Evolutionary conservation across 495 filamentous ascomycete genomes (phyloP).

Genomic region (Cladorrhinum samala): DNA sequence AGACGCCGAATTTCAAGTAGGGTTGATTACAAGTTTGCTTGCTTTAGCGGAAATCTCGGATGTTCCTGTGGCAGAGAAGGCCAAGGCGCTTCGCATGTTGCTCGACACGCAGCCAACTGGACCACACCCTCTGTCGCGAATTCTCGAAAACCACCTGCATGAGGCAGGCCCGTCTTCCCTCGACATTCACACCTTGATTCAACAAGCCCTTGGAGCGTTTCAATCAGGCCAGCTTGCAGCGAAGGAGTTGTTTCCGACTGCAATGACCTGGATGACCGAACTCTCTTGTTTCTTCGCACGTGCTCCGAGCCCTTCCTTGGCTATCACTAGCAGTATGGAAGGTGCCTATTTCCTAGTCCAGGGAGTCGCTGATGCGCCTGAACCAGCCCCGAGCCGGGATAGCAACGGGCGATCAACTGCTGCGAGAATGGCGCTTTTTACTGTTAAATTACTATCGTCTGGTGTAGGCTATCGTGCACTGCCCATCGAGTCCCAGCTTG

Average conservation of each 20-base stretch:
- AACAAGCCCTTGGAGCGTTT: conserved; percentile 31
- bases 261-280: conserved; percentile 35
- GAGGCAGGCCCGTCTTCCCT: conserved; percentile 34
- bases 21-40: conserved; percentile 38
- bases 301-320: conserved; percentile 54
- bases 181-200: conserved; percentile 38
- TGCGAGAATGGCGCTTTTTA: conserved; percentile 67
- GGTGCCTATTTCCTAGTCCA: conserved; percentile 64
- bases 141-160: conserved; percentile 40
- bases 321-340: conserved; percentile 64
- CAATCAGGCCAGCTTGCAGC: conserved; percentile 10
- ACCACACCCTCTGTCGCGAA: conserved; percentile 26
- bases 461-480: conserved; percentile 25
- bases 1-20: conserved; percentile 32
- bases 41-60: conserved; percentile 39
- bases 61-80: conserved; percentile 22
- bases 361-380: conserved; percentile 15
- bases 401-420: conserved; percentile 60
- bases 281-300: conserved; percentile 54
- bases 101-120: conserved; percentile 28
- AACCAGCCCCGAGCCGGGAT: conserved; percentile 45
- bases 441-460: conserved; percentile 46
- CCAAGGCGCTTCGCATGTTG: conserved; percentile 24
- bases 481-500: conserved; percentile 26
- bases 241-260: conserved; percentile 39